Evolutionary conservation across 345 rosid species (phyloP).

Genomic region (Atalantia buxifolia): DNA sequence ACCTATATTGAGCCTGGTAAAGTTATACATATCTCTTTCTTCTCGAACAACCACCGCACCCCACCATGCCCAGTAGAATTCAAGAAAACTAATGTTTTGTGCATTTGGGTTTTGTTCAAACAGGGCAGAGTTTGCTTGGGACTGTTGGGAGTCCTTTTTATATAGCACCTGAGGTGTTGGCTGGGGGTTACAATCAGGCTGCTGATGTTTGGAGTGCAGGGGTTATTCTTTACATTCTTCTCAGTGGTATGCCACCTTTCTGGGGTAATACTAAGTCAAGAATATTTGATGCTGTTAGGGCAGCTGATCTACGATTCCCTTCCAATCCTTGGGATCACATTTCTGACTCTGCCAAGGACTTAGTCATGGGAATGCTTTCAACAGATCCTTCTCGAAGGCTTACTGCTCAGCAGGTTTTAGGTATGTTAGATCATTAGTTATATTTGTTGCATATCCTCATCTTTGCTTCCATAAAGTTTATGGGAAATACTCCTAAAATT

Average conservation of each 20-base stretch:
- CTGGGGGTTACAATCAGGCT: slow-evolving; percentile 62
- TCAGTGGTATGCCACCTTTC: slow-evolving; percentile 66
- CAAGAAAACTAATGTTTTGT: background rate
- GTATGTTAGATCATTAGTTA: slow-evolving; percentile 27
- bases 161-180: slow-evolving; percentile 71
- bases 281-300: slow-evolving; percentile 61
- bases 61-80: background rate
- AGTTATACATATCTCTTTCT: background rate
- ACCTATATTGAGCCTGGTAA: slow-evolving; percentile 58
- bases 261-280: slow-evolving; percentile 71
- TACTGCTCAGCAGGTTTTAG: slow-evolving; percentile 56
- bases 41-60: fast-evolving
- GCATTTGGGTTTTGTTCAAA: slow-evolving; percentile 11
- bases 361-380: slow-evolving; percentile 60
- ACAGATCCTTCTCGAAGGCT: slow-evolving; percentile 46
- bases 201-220: slow-evolving; percentile 84
- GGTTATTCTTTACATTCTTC: slow-evolving; percentile 62
- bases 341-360: slow-evolving; percentile 48
- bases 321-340: slow-evolving; percentile 52
- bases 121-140: slow-evolving; percentile 60
- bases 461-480: background rate
- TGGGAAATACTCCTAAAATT: background rate
- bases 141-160: slow-evolving; percentile 78
- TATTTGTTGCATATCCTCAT: background rate
- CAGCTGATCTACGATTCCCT: slow-evolving; percentile 62